Evolutionary conservation across 2,329 filamentous ascomycete species (phyloP).

Genomic region (Microdochium nivale): DNA sequence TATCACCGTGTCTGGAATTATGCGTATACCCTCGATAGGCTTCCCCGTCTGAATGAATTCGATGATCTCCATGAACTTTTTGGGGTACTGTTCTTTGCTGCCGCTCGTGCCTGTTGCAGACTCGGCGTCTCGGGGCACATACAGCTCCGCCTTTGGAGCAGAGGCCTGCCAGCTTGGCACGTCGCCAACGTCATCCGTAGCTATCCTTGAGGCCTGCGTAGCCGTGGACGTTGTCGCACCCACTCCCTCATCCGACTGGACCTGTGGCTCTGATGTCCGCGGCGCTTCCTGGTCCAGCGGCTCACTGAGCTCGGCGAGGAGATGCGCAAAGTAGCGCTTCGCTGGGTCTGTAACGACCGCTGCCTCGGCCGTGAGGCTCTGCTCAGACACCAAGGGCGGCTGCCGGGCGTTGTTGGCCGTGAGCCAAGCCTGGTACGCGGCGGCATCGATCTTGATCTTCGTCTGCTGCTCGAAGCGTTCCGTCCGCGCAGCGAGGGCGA

Average conservation of each 20-base stretch:
- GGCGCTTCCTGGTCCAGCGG: constrained; percentile 10
- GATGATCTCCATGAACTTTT: constrained; percentile 66
- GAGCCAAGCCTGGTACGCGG: constrained; percentile 17
- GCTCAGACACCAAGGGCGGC: constrained; percentile 15
- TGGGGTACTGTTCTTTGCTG: constrained; percentile 52
- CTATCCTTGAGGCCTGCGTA: constrained; percentile 1
- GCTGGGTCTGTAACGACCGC: constrained; percentile 9
- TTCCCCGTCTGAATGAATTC: constrained; percentile 64
- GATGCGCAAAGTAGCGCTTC: constrained; percentile 11
- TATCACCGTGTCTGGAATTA: constrained; percentile 64
- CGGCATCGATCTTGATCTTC: constrained; percentile 14
- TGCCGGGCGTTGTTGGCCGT: constrained; percentile 5
- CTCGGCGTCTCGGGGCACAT: constrained; percentile 12
- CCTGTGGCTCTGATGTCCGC: constrained; percentile 1
- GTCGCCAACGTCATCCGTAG: constrained; percentile 2
- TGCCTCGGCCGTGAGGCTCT: constrained; percentile 12
- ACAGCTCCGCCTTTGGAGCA: constrained; percentile 21
- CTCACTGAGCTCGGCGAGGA: constrained; percentile 12
- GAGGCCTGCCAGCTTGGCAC: constrained; percentile 22
- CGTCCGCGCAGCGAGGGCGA: constrained; percentile 14
- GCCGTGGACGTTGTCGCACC: neutral
- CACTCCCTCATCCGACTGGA: neutral
- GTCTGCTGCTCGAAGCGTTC: constrained; percentile 17
- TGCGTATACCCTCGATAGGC: constrained; percentile 65
- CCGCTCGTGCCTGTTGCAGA: constrained; percentile 5